phyloP scores from a whole-genome alignment of 2,329 filamentous ascomycete genomes.

The Lasiodiplodia gonubiensis region DNA sequence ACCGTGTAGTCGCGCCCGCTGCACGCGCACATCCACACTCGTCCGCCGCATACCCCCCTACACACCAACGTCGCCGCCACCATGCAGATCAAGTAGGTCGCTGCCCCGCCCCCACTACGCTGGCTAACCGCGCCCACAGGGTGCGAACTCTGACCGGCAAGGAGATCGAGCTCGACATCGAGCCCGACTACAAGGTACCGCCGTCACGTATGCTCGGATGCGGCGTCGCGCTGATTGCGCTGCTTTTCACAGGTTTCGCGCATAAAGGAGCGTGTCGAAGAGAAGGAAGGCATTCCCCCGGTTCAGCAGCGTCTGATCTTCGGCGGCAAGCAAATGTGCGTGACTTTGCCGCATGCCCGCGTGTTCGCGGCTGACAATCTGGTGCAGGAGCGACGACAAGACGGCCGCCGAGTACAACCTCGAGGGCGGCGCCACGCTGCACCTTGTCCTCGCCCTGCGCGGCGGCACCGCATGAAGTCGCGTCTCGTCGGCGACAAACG shows the following conservation, averaged over 20 bases:
- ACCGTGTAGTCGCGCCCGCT: neutral
- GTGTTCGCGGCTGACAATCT: slow-evolving; percentile 28
- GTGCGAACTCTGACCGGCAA: slow-evolving; percentile 97
- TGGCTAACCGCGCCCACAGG: slow-evolving; percentile 56
- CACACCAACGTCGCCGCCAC: slow-evolving; percentile 4
- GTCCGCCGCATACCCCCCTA: neutral
- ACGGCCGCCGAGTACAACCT: slow-evolving; percentile 89
- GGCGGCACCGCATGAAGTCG: slow-evolving; percentile 61
- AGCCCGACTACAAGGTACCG: slow-evolving; percentile 84
- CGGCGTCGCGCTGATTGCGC: neutral
- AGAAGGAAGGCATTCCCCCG: slow-evolving; percentile 97
- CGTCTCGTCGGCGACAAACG: neutral
- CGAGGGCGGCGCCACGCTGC: slow-evolving; percentile 88
- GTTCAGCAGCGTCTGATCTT: slow-evolving; percentile 96
- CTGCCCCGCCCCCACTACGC: slow-evolving; percentile 24
- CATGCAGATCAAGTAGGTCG: slow-evolving; percentile 42
- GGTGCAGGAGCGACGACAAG: slow-evolving; percentile 88
- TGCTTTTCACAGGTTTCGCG: slow-evolving; percentile 71
- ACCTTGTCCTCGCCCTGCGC: slow-evolving; percentile 91
- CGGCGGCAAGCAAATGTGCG: slow-evolving; percentile 95
- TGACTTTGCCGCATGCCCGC: neutral
- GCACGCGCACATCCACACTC: neutral
- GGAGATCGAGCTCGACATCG: slow-evolving; percentile 98
- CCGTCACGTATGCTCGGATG: neutral
- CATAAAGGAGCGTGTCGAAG: slow-evolving; percentile 99